Evolutionary conservation across 768 basidiomycete genomes (phyloP).

Genomic region (Sporobolomyces pararoseus): DNA sequence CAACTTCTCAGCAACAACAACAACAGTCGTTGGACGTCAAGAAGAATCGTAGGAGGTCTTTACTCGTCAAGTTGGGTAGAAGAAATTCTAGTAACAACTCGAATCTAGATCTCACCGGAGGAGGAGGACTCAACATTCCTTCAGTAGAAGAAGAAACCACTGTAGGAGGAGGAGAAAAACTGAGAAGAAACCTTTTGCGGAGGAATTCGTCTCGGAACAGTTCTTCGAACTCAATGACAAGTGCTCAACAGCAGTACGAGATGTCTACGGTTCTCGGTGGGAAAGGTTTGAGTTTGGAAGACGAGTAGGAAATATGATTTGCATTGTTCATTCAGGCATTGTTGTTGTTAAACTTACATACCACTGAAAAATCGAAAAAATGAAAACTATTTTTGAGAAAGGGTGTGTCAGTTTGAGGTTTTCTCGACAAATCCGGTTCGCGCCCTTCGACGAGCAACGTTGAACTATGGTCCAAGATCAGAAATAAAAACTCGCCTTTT

Average conservation of each 20-base stretch:
- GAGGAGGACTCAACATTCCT: background rate
- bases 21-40: too few species aligned
- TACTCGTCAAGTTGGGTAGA: constrained; percentile 16
- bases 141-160: background rate
- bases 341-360: background rate
- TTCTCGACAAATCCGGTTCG: too few species aligned
- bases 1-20: too few species aligned
- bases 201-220: constrained; percentile 17
- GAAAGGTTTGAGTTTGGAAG: constrained; percentile 3
- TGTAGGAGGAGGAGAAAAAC: background rate
- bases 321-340: background rate
- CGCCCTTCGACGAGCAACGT: too few species aligned
- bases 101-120: background rate
- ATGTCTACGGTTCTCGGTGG: constrained; percentile 8
- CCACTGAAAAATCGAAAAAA: too few species aligned
- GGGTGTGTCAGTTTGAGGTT: background rate
- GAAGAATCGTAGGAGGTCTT: background rate
- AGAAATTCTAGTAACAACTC: constrained; percentile 21
- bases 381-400: too few species aligned
- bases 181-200: constrained; percentile 23
- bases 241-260: background rate
- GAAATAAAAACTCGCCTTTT: background rate
- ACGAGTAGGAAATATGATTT: background rate
- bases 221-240: constrained; percentile 1
- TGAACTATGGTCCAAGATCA: too few species aligned